Conservation (phyloP, 208 protist genomes). For the Acanthamoeba polyphaga region DNA sequence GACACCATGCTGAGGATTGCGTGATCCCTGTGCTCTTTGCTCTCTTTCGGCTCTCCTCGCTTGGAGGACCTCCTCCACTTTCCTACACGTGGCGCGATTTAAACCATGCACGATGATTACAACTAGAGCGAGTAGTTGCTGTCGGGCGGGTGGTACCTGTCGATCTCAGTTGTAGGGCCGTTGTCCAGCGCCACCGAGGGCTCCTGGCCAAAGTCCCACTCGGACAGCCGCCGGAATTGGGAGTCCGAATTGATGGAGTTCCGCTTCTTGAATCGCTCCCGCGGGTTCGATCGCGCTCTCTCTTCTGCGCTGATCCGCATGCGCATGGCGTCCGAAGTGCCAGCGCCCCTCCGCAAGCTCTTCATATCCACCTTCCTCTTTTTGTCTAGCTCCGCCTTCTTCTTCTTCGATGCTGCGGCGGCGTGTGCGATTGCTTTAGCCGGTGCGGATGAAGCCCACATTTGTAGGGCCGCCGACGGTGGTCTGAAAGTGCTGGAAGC, state of each 20-base stretch:
- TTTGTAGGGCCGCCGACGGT: neutral
- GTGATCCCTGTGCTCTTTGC: neutral
- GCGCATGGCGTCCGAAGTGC: neutral
- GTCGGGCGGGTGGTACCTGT: neutral
- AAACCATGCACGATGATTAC: too few species aligned
- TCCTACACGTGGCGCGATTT: neutral
- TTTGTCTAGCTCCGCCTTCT: neutral
- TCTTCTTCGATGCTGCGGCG: neutral
- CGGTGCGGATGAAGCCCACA: neutral
- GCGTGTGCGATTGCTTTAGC: neutral
- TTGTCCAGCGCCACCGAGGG: neutral
- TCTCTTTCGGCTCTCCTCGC: slow-evolving; percentile 14
- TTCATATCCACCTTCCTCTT: slow-evolving; percentile 38
- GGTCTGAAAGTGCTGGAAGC: neutral
- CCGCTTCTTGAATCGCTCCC: neutral
- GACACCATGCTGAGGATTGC: neutral
- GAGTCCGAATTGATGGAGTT: slow-evolving; percentile 21
- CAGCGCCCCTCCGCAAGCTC: neutral
- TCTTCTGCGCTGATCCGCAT: neutral
- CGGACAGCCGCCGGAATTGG: neutral
- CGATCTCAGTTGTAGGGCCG: slow-evolving; percentile 7
- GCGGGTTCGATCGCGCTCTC: neutral
- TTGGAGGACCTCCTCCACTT: slow-evolving; percentile 52
- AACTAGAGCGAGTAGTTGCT: too few species aligned
- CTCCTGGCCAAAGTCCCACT: neutral